Evolutionary conservation across 768 basidiomycete species (phyloP).

Genomic region (Rhodotorula graminis): DNA sequence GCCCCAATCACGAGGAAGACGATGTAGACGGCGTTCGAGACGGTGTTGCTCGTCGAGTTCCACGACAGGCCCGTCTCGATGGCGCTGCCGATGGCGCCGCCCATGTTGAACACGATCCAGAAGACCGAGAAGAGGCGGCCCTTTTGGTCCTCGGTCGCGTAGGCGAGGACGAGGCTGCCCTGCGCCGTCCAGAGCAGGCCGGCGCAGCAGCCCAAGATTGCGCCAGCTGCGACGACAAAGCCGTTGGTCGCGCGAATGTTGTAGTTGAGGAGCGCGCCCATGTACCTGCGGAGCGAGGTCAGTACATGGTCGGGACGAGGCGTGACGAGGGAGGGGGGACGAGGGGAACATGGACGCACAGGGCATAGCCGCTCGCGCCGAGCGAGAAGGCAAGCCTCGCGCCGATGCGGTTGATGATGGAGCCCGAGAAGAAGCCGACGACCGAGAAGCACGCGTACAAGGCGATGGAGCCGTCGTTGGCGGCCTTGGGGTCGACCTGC

Average conservation of each 20-base stretch:
- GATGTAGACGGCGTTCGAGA: constrained; percentile 54
- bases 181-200: constrained; percentile 75
- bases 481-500: constrained; percentile 61
- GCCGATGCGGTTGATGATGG: constrained; percentile 77
- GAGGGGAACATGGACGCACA: constrained; percentile 52
- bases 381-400: constrained; percentile 65
- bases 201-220: constrained; percentile 61
- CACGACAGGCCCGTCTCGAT: constrained; percentile 37
- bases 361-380: constrained; percentile 68
- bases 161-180: constrained; percentile 77
- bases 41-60: constrained; percentile 27
- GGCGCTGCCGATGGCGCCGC: constrained; percentile 39
- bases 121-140: constrained; percentile 21
- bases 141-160: constrained; percentile 55
- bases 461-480: constrained; percentile 56
- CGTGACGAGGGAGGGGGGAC: constrained; percentile 48
- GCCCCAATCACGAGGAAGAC: constrained; percentile 63
- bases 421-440: constrained; percentile 63
- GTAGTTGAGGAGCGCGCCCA: constrained; percentile 50
- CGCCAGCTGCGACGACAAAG: constrained; percentile 64
- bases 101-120: constrained; percentile 60
- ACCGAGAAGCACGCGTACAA: constrained; percentile 61
- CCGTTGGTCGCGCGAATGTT: constrained; percentile 62
- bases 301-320: too few relatives aligned
- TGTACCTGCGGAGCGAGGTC: constrained; percentile 44